Conservation (phyloP, 441 rosid genomes). For the Corymbia calophylla region DNA sequence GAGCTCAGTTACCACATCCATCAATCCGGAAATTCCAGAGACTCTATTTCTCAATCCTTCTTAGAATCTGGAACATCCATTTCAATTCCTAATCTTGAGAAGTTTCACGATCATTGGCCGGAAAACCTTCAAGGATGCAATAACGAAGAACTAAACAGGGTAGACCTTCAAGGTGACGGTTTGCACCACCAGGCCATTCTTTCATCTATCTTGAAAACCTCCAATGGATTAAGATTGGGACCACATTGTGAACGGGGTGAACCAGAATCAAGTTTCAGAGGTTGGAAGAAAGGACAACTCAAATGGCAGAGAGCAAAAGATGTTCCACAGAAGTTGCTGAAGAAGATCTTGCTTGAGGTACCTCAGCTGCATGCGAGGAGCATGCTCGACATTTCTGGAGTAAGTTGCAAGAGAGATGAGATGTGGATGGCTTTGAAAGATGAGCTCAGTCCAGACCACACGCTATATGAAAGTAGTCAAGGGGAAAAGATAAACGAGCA, state of each 20-base stretch:
- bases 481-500: conserved; percentile 49
- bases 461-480: conserved; percentile 39
- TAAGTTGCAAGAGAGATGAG: conserved; percentile 12
- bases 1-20: conserved; percentile 58
- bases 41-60: conserved; percentile 58
- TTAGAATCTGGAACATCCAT: conserved; percentile 32
- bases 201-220: conserved; percentile 50
- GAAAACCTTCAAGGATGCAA: conserved; percentile 24
- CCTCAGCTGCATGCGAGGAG: conserved; percentile 46
- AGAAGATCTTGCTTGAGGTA: conserved; percentile 68
- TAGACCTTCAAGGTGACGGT: conserved; percentile 32
- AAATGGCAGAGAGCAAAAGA: conserved; percentile 9
- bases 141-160: conserved; percentile 19
- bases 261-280: conserved; percentile 48
- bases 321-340: conserved; percentile 47
- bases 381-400: conserved; percentile 21
- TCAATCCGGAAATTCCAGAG: conserved; percentile 68
- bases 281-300: conserved; percentile 44
- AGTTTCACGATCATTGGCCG: conserved; percentile 5
- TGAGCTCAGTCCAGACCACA: conserved; percentile 32
- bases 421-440: conserved; percentile 41
- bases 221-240: conserved; percentile 49
- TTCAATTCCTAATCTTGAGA: conserved; percentile 23
- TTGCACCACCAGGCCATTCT: conserved; percentile 65
- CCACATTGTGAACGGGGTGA: conserved; percentile 32